A percentile compares a stretch with the other conserved stretches of the same genome.
Evolutionary conservation across 305 asterid species (phyloP).

Genomic region (Fraxinus baroniana): DNA sequence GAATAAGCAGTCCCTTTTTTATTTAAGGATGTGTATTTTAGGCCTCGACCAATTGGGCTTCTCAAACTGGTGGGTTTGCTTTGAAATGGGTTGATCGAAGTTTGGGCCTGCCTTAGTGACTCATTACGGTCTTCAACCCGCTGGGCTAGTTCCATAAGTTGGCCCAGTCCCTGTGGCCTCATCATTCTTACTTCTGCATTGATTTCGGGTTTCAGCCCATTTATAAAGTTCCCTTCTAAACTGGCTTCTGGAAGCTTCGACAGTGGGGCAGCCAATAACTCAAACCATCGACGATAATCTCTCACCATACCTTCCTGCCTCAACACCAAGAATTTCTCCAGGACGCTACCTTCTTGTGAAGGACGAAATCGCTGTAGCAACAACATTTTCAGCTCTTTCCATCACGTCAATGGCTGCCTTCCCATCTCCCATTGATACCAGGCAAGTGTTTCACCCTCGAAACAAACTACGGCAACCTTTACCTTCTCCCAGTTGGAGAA

Average conservation of each 20-base stretch:
- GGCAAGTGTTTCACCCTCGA: background rate
- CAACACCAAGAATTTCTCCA: background rate
- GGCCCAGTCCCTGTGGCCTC: background rate
- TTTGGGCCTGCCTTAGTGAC: background rate
- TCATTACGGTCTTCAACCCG: background rate
- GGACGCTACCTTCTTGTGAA: background rate
- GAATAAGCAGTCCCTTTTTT: too few species aligned
- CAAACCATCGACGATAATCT: background rate
- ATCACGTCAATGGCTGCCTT: background rate
- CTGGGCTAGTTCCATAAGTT: background rate
- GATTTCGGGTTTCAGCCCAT: background rate
- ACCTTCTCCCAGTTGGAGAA: background rate
- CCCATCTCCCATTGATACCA: background rate
- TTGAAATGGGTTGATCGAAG: background rate
- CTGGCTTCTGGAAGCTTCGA: background rate
- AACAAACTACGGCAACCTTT: background rate
- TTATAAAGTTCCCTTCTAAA: background rate
- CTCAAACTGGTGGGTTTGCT: background rate
- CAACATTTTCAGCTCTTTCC: background rate
- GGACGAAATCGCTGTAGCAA: background rate
- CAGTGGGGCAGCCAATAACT: background rate
- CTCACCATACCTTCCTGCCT: background rate
- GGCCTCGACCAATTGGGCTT: background rate
- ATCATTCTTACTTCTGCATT: background rate
- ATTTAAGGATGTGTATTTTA: too few species aligned